Evolutionary conservation across 495 filamentous ascomycete species (phyloP).

Genomic region (Aspergillus nanangensis): DNA sequence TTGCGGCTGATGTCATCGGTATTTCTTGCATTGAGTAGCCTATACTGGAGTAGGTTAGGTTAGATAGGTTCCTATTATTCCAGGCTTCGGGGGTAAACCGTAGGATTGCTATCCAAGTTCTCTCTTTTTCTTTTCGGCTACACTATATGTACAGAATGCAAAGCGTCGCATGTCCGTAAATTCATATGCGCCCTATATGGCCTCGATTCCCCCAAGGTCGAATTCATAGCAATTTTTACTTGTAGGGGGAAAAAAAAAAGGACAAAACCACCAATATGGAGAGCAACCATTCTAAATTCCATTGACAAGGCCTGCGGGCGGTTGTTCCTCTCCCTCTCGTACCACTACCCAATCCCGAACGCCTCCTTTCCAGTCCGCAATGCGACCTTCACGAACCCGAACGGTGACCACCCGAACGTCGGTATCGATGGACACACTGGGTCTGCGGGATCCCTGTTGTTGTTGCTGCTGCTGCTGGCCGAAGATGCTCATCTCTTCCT

Average conservation of each 20-base stretch:
- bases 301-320: conserved; percentile 29
- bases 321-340: conserved; percentile 24
- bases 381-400: conserved; percentile 65
- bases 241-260: too few species aligned
- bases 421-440: conserved; percentile 61
- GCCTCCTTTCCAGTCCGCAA: conserved; percentile 77
- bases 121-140: too few species aligned
- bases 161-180: too few species aligned
- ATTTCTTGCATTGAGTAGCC: neutral
- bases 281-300: conserved; percentile 18
- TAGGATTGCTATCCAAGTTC: too few species aligned
- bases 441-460: conserved; percentile 22
- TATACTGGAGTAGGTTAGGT: too few species aligned
- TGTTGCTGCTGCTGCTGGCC: conserved; percentile 35
- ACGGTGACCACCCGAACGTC: conserved; percentile 74
- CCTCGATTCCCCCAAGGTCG: too few species aligned
- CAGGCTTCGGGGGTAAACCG: too few species aligned
- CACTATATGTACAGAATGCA: too few species aligned
- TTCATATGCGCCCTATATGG: too few species aligned
- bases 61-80: too few species aligned
- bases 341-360: conserved; percentile 68
- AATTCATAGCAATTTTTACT: too few species aligned
- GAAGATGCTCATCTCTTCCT: conserved; percentile 42
- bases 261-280: neutral
- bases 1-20: neutral